Conservation (phyloP, 352 stramenopile genomes). For the Pythium folliculosum region DNA sequence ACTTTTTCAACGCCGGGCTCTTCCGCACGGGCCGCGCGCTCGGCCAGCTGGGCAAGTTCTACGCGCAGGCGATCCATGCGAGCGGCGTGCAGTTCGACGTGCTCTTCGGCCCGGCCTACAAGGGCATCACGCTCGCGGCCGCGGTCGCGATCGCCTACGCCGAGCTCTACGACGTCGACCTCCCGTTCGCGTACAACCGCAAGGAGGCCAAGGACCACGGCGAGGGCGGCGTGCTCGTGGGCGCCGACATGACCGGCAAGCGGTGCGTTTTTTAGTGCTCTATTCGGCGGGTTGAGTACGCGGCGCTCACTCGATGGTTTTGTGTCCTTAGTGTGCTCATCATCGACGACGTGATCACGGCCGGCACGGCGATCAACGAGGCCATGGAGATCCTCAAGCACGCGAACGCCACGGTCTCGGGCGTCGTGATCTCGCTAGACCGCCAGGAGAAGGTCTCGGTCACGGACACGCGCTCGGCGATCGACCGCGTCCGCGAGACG, state of each 20-base stretch:
- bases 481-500: conserved; percentile 91
- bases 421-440: conserved; percentile 97
- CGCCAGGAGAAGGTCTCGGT: conserved; percentile 96
- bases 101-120: conserved; percentile 99
- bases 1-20: conserved; percentile 99
- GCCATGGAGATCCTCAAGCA: conserved; percentile 90
- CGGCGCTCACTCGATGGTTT: too few relatives aligned
- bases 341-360: conserved; percentile 99
- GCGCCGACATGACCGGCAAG: conserved; percentile 94
- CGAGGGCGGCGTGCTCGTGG: conserved; percentile 96
- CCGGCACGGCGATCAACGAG: conserved; percentile 97
- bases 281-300: too few relatives aligned
- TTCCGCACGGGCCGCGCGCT: conserved; percentile 95
- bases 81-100: conserved; percentile 97
- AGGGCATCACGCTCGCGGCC: conserved; percentile 97
- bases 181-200: conserved; percentile 98
- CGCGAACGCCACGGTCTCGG: conserved; percentile 92
- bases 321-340: conserved; percentile 91
- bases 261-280: conserved; percentile 47
- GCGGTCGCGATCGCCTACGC: conserved; percentile 94
- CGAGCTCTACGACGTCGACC: conserved; percentile 89
- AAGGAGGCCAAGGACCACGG: conserved; percentile 99
- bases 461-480: conserved; percentile 92
- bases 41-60: conserved; percentile 92
- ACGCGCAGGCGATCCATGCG: conserved; percentile 92